These are phyloP conservation scores for Myxozyma neglecta DNA, from an alignment of 805 yeast genomes.

Conservation along the genomic window DNA sequence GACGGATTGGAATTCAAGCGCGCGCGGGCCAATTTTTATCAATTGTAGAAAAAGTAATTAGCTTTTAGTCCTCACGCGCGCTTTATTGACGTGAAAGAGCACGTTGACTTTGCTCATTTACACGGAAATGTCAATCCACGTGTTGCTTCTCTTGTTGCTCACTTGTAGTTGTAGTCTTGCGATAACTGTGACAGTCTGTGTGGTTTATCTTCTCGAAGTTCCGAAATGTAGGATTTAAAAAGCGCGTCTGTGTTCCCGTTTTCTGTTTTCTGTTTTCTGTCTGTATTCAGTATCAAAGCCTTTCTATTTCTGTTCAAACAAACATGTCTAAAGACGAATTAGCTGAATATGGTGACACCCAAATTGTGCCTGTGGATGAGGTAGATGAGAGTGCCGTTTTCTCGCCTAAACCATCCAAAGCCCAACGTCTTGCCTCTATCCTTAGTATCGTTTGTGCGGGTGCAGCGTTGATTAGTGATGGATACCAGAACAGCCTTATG, in stretches of 20 bases:
- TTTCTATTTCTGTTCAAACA: background rate
- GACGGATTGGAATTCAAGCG: background rate
- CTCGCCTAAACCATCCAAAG: constrained; percentile 13
- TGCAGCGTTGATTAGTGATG: constrained; percentile 73
- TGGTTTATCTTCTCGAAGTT: background rate
- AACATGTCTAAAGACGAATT: background rate
- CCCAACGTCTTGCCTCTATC: constrained; percentile 16
- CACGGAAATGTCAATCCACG: background rate
- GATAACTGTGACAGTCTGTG: background rate
- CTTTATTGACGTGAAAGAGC: background rate
- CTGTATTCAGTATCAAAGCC: background rate
- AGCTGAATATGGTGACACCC: background rate
- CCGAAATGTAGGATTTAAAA: background rate
- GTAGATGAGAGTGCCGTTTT: background rate
- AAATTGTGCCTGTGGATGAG: background rate
- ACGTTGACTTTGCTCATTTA: background rate
- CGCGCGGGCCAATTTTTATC: too few relatives aligned
- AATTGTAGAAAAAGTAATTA: too few relatives aligned
- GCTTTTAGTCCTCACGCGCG: background rate
- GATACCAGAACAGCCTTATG: constrained; percentile 74
- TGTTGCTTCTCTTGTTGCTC: background rate
- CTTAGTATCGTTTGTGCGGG: constrained; percentile 64
- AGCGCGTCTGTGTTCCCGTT: background rate
- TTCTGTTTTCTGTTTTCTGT: background rate
- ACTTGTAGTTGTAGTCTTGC: background rate